Base-by-base conservation (phyloP, 345 rosid species). In the Ricinus communis region DNA sequence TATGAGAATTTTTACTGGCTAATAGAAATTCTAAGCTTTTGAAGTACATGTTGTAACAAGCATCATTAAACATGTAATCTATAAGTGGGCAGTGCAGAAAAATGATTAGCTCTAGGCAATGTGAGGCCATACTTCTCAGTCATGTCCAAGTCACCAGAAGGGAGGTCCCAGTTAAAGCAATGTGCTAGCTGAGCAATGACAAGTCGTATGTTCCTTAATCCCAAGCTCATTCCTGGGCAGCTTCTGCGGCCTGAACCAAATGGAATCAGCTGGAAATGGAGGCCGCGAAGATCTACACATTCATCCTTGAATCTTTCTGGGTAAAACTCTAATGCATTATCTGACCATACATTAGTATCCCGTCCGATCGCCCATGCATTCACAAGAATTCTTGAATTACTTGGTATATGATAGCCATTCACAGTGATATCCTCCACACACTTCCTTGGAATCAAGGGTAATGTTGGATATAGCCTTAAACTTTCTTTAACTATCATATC, bases 401-500 rank as follows among this genome's bases (percentile, higher is more conserved):
- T 69, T 3, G 71, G 69, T 58, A 78, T 69, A 45, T 51, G 21
- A 50, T 68, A 78, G 14, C 78, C 78, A 45, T 74, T 46, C 0
- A 78, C 50, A 0, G 43, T 33, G 12, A 51, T 18, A 21, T 70
- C 72, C 36, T 73, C 68, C 53, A 70, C 66, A 12, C 74, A 74
- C 8, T 74, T 77, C 1, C 33, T 68, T 2, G 75, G 78, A 43
- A 74, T 45, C 9, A 78, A 66, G 0, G 81, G 77, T 16, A 64
- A 66, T 2, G 62, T 53, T 5, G 81, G 77, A 57, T 69, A 66
- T 8, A 78, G 53, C 49, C 74, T 62, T 13, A 68, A 46, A 53
- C 59, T 63, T 40, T 75, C 77, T 27, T 72, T 75, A 7, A 72
- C 38, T 25, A 75, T 72, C 77, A 75, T 75, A 21, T 75, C 73